Conservation (phyloP, 2,329 filamentous ascomycete genomes). For the Pseudomassariella vexata region DNA sequence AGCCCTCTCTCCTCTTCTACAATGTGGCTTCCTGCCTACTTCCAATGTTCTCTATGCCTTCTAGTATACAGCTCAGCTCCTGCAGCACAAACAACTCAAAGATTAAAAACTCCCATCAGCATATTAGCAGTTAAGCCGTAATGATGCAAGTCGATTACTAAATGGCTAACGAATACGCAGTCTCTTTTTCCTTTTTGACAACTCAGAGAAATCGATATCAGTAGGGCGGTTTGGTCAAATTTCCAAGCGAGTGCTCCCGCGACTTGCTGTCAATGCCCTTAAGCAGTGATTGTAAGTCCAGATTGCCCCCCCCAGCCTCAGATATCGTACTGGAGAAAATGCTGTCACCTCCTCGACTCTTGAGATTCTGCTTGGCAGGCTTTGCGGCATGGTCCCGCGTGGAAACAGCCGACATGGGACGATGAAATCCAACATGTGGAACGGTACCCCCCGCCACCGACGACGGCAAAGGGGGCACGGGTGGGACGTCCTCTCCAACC, state of each 20-base stretch:
- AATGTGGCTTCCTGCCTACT: too few relatives aligned
- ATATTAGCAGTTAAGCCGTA: too few relatives aligned
- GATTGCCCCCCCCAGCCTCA: constrained; percentile 14
- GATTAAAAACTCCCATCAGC: too few relatives aligned
- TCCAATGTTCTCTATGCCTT: too few relatives aligned
- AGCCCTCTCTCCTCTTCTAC: too few relatives aligned
- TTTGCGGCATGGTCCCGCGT: constrained; percentile 30
- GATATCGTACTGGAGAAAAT: constrained; percentile 14
- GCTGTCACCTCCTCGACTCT: constrained; percentile 23
- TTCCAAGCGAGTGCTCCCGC: constrained; percentile 23
- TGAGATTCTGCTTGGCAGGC: constrained; percentile 17
- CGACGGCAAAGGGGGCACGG: constrained; percentile 49
- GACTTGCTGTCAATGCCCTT: constrained; percentile 28
- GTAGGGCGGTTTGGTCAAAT: constrained; percentile 25
- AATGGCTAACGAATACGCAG: constrained; percentile 10
- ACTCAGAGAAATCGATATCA: too few relatives aligned
- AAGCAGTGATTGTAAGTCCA: constrained; percentile 26
- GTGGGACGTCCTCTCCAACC: constrained; percentile 39
- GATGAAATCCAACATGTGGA: constrained; percentile 14
- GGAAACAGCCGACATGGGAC: constrained; percentile 19
- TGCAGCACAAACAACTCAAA: too few relatives aligned
- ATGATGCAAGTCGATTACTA: too few relatives aligned
- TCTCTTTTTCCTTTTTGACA: too few relatives aligned
- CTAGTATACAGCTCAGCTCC: too few relatives aligned
- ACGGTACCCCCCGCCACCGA: constrained; percentile 17